These are phyloP conservation scores for Lipomyces sp. DNA, from an alignment of 805 yeast genomes.

Conservation along the genomic window DNA sequence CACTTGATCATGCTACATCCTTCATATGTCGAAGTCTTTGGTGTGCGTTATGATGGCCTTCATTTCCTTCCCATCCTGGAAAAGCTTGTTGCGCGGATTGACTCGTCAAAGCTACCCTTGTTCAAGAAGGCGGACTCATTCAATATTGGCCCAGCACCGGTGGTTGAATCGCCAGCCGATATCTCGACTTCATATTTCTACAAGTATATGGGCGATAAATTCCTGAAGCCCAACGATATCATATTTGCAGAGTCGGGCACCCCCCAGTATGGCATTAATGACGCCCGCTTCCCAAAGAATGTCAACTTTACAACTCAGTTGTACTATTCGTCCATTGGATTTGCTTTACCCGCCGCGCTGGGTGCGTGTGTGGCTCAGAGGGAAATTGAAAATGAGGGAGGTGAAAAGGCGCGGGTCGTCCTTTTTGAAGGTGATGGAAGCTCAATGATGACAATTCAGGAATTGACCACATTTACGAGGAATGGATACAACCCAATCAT, in stretches of 20 bases:
- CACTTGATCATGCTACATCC: constrained; percentile 58
- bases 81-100: constrained; percentile 49
- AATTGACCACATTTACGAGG: constrained; percentile 67
- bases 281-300: constrained; percentile 62
- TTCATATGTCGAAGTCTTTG: constrained; percentile 56
- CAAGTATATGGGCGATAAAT: constrained; percentile 45
- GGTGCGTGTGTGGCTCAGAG: constrained; percentile 78
- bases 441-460: constrained; percentile 90
- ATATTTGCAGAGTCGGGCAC: constrained; percentile 85
- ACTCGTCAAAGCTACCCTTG: constrained; percentile 41
- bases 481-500: constrained; percentile 67
- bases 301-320: constrained; percentile 59
- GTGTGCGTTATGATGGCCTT: constrained; percentile 49
- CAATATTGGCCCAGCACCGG: constrained; percentile 36
- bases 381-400: constrained; percentile 52
- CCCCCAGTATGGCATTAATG: constrained; percentile 76
- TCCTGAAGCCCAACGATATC: constrained; percentile 65
- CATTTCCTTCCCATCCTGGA: constrained; percentile 59
- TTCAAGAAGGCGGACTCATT: constrained; percentile 41
- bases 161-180: constrained; percentile 32
- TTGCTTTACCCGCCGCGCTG: constrained; percentile 82
- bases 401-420: constrained; percentile 55
- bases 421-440: constrained; percentile 91
- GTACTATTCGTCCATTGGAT: constrained; percentile 85
- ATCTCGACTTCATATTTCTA: constrained; percentile 49